Percentiles rank a stretch among this genome's conserved stretches.
These are phyloP conservation scores for Diaporthe ampelina DNA, from an alignment of 2,329 filamentous ascomycete genomes.

Conservation along the genomic window DNA sequence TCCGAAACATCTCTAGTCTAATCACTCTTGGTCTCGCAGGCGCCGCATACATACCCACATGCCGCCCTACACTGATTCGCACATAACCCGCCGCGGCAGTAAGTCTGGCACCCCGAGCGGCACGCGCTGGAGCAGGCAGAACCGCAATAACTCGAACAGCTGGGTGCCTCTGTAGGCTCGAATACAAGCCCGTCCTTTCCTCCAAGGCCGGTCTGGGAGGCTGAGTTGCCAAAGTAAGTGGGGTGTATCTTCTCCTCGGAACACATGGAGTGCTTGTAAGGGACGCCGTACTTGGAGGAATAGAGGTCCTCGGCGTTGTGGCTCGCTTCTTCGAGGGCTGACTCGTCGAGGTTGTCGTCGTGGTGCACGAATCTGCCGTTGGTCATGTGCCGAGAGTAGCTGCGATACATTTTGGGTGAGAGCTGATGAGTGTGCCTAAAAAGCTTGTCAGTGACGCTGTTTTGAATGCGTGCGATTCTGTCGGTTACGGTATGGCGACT, in stretches of 20 bases:
- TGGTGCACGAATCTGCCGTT: slow-evolving; percentile 19
- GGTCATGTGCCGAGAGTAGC: slow-evolving; percentile 17
- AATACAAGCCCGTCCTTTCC: neutral
- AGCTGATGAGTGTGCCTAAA: slow-evolving; percentile 32
- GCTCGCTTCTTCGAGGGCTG: neutral
- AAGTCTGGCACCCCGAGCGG: neutral
- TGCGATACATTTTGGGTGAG: neutral
- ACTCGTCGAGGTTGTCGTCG: slow-evolving; percentile 21
- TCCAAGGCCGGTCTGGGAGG: neutral
- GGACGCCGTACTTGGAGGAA: neutral
- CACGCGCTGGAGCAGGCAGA: neutral
- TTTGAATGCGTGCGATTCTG: too few relatives aligned
- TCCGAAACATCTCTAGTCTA: neutral
- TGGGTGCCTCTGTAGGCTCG: neutral
- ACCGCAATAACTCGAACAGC: neutral
- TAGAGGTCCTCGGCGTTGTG: neutral
- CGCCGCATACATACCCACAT: slow-evolving; percentile 30
- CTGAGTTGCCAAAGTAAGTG: neutral
- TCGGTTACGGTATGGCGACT: neutral
- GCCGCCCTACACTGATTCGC: neutral
- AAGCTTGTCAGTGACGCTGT: neutral
- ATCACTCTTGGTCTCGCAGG: slow-evolving; percentile 13
- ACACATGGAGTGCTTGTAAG: neutral
- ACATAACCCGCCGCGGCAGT: slow-evolving; percentile 10
- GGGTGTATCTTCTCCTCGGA: neutral